Base-by-base conservation (phyloP, 768 basidiomycete species). In the Xerocomellus chrysenteron region DNA sequence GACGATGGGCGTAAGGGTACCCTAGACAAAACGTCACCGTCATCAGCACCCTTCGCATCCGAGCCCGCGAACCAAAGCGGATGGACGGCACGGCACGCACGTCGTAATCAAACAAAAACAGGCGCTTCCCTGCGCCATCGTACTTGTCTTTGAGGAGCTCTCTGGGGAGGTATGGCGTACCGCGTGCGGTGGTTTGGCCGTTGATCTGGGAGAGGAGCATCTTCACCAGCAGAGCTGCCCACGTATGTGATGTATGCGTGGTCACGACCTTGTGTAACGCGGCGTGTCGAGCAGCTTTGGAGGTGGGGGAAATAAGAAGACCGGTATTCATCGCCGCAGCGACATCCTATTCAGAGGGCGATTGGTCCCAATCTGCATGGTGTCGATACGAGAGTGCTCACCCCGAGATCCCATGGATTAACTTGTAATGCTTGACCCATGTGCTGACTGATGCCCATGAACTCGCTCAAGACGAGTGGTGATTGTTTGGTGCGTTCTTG, bases 31-130 rank as follows among this genome's bases (percentile, higher is more conserved):
- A 21, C 21, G 7, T 30, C 33, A 47, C 32, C 30, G 11, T 1
- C 46, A 39, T 60, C 26, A 68, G 47, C 41, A 47, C 5, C 24
- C 28, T 16, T 39, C 14, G 9, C 33, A 39, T 5, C 28, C 28
- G 6, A 19, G 8, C 33, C 7, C 16, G 7, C 2, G 21, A 37
- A n/a, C 11, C 7, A 6, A 28, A 6, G 7, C 10, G 44, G 32
- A 28, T 1, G 3, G 51, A 53, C 2, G 52, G 42, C 2, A 26
- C 26, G 3, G 28, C 17, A 80, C 90, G 66, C 57, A 93, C 92
- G 68, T 97, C 94, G 70, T 99, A 99, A 73, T 98, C 96, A 63
- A 98, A 94, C 73, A 98, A 80, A 72, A 98, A 87, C 58, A 98
- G 71, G 55, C 96, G 77, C 80, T 95, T 94, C 73, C 80, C 79